Evolutionary conservation across 2,329 filamentous ascomycete species (phyloP), one percentile per base, ranked within the genome.

Genomic region (Coleophoma eucalyptorum): DNA sequence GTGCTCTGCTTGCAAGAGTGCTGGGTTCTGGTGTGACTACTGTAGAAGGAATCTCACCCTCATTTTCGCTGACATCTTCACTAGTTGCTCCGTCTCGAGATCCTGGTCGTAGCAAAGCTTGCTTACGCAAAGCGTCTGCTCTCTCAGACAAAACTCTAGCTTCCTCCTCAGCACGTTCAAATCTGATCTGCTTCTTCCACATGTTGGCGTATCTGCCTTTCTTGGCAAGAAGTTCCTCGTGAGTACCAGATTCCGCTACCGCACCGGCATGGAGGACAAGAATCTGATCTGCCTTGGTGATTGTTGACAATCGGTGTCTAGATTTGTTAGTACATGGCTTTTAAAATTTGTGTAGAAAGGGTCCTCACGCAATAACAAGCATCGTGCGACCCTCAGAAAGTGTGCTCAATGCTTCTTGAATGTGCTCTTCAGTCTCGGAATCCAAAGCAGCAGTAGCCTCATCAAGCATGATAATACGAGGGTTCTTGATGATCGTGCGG

Each of bases 391-490:
- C 92, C 59, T 87, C 78, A 15, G 90, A 89, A 43, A 97, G 82
- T 13, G 81, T 90, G 51, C 85, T 85, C 32, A 99, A 80, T 34
- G 92, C 91, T 52, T 87, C 82, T 69, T 97, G 92, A 53, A 97
- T 96, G 65, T 95, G 88, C 67, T 95, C 89, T 68, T 97, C 92
- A 0, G 92, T 97, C 58, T 94, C 89, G 0, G 90, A 91, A 66
- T 97, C 92, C 31, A 97, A 76, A 10, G 92, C 91, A 33, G 92
- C 93, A 1, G 91, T 97, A 12, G 92, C 92, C 70, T 97, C 92
- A 66, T 97, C 92, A 37, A 97, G 76, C 71, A 97, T 87, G 64
- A 96, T 96, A 63, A 97, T 92, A 47, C 87, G 85, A 1, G 92
- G 91, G 59, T 96, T 84, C 70, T 97, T 97, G 58, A 97, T 78